phyloP scores from a whole-genome alignment of 768 basidiomycete species.

The Crassisporium funariophilum region DNA sequence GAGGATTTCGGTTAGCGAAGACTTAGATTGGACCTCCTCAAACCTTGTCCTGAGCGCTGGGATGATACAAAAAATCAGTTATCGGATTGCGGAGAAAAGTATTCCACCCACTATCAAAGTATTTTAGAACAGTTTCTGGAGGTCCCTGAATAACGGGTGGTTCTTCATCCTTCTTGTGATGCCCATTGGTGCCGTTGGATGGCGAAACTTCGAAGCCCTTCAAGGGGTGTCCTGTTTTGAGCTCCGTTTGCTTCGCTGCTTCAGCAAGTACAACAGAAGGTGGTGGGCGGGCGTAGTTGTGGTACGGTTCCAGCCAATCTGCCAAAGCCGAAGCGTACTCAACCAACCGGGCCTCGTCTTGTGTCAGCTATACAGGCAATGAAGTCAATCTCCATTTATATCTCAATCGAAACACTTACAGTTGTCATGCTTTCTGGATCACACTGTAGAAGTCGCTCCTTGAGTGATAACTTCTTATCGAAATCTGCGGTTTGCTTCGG shows the following conservation, averaged over 20 bases:
- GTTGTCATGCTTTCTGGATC: slow-evolving; percentile 48
- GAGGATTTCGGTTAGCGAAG: slow-evolving; percentile 57
- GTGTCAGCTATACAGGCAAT: slow-evolving; percentile 53
- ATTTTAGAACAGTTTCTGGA: slow-evolving; percentile 52
- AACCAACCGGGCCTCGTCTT: slow-evolving; percentile 59
- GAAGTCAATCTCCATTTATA: slow-evolving; percentile 9
- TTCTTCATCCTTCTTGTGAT: slow-evolving; percentile 72
- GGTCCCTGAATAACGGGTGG: slow-evolving; percentile 65
- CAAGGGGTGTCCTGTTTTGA: slow-evolving; percentile 69
- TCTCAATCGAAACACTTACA: slow-evolving; percentile 4
- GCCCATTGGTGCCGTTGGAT: slow-evolving; percentile 44
- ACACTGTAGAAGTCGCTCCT: slow-evolving; percentile 56
- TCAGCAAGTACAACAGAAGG: slow-evolving; percentile 72
- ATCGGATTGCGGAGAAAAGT: not conserved
- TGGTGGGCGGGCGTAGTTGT: slow-evolving; percentile 72
- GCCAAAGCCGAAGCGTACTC: slow-evolving; percentile 64
- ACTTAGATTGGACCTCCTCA: slow-evolving; percentile 38
- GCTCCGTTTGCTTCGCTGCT: slow-evolving; percentile 69
- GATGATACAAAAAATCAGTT: not conserved
- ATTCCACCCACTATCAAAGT: slow-evolving; percentile 59
- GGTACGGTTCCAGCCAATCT: slow-evolving; percentile 78
- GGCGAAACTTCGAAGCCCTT: slow-evolving; percentile 61
- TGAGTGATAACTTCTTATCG: slow-evolving; percentile 51
- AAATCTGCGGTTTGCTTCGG: slow-evolving; percentile 63
- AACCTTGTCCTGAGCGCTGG: slow-evolving; percentile 62